These are phyloP conservation scores for Fusarium hainanense DNA, from an alignment of 2,329 filamentous ascomycete genomes.

Conservation along the genomic window DNA sequence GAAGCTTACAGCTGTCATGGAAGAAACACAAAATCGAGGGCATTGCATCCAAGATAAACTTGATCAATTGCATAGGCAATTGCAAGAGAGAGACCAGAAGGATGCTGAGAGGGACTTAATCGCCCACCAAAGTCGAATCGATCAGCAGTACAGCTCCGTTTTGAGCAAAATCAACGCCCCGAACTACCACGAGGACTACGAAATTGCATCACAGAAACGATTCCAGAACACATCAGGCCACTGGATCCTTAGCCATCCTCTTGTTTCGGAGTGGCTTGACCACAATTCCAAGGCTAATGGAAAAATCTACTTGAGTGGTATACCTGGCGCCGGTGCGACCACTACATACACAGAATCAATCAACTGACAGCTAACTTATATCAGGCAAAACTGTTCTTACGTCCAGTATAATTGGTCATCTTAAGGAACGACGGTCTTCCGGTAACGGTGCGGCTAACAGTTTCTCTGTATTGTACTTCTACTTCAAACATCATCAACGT, in stretches of 20 bases:
- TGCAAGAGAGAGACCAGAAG: background rate
- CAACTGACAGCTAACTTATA: fast-evolving
- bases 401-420: background rate
- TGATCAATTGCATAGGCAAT: background rate
- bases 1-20: background rate
- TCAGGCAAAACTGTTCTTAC: background rate
- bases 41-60: background rate
- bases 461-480: background rate
- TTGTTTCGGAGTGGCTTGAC: background rate
- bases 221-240: background rate
- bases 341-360: too few species aligned
- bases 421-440: background rate
- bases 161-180: background rate
- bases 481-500: background rate
- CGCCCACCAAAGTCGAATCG: background rate
- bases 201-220: background rate
- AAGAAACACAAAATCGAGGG: background rate
- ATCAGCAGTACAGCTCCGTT: background rate
- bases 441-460: background rate
- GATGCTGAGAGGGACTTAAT: background rate
- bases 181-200: background rate
- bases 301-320: background rate
- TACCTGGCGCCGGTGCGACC: background rate
- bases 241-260: background rate
- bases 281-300: background rate